Evolutionary conservation across 208 protist species (phyloP).

Genomic region (Trypanosoma melophagium): DNA sequence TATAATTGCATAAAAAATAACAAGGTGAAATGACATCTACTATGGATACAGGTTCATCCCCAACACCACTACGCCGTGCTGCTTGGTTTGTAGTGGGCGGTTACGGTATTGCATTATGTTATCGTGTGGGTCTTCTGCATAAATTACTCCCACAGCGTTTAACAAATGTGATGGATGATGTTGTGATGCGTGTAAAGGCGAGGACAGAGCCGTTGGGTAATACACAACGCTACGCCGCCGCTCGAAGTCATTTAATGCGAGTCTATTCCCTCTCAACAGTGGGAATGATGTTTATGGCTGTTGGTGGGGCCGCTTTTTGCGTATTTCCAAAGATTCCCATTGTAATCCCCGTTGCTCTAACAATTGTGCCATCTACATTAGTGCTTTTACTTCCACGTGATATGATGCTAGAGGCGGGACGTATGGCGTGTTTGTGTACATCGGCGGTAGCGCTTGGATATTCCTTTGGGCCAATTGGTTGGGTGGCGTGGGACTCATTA

Average conservation of each 20-base stretch:
- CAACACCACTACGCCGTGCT: constrained; percentile 38
- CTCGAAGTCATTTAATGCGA: constrained; percentile 49
- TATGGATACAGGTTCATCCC: not conserved
- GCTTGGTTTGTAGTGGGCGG: constrained; percentile 52
- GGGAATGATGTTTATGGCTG: constrained; percentile 50
- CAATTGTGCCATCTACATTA: constrained; percentile 43
- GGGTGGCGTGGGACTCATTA: constrained; percentile 72
- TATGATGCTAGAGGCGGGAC: constrained; percentile 38
- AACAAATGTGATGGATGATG: constrained; percentile 33
- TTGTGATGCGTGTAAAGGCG: constrained; percentile 57
- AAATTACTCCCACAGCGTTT: constrained; percentile 34
- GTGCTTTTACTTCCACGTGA: constrained; percentile 46
- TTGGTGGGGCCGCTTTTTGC: constrained; percentile 52
- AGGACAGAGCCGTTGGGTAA: constrained; percentile 64
- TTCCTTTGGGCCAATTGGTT: constrained; percentile 70
- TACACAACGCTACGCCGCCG: constrained; percentile 38
- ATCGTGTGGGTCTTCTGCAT: constrained; percentile 52
- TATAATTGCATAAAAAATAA: no score
- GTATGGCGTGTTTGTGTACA: constrained; percentile 43
- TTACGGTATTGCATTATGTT: constrained; percentile 57
- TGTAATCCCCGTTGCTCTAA: constrained; percentile 41
- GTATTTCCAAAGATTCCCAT: constrained; percentile 53
- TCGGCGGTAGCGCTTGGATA: constrained; percentile 59
- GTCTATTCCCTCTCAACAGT: constrained; percentile 47
- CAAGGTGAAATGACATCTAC: not conserved